Base-by-base conservation (phyloP, 2,329 filamentous ascomycete genomes). In the Aspergillus jensenii region DNA sequence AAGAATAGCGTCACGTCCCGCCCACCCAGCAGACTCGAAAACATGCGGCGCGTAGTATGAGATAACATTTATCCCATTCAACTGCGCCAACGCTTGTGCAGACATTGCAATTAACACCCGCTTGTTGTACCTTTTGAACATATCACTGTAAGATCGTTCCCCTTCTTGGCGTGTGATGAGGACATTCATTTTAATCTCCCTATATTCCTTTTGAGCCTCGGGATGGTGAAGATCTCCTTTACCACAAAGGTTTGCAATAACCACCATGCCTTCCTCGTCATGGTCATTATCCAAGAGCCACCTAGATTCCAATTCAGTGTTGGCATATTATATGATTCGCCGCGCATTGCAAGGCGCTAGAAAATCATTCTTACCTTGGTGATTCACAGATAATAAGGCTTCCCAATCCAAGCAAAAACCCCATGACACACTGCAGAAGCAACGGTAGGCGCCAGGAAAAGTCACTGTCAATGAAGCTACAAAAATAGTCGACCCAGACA, bases 11-110 rank as follows among this genome's bases (percentile, higher is more conserved):
- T 91, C 84, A 65, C 93, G 91, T 27, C 93, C 95, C 55, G 86
- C 78, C 95, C 93, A 98, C n/a, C 95, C 93, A 39, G 95, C 95
- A 59, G 93, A 93, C 76, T 97, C 93, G 69, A 99, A 98, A 15
- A 98, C 93, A 56, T 96, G 87, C 0, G 95, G 95, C 1, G 95
- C 95, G 72, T 99, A 99, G 81, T 98, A 99, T 1, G 93, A 98
- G 63, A 99, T 99, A 72, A 99, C 95, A 77, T 99, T 99, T 80
- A 99, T 99, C 64, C 95, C 95, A 78, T 98, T 98, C 54, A 99
- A 86, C 77, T 99, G 95, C 27, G 95, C 95, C 64, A 99, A 85
- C 6, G 88, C 92, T 76, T 98, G 95, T 4, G 95, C 95, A 35
- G 93, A 98, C 95, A 98, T 98, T 77, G 95, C 95, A 73, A 98